Evolutionary conservation across 1,284 basidiomycete species (phyloP).

Genomic region (Irpex sp.): DNA sequence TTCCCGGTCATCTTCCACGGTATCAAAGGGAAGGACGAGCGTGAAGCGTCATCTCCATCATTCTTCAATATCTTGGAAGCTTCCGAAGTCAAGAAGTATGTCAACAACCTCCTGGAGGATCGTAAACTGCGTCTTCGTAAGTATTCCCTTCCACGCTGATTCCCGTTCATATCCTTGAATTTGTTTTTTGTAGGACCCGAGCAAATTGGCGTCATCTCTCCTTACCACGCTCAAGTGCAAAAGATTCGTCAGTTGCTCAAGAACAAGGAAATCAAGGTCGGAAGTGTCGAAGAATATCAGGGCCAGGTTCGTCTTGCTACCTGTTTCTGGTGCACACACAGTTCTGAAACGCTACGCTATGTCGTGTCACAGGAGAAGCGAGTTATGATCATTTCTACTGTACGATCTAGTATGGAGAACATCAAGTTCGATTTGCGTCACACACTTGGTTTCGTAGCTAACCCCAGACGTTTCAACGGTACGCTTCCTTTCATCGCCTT

Average conservation of each 20-base stretch:
- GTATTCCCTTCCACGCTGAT: conserved; percentile 17
- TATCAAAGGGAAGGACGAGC: conserved; percentile 54
- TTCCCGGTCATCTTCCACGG: conserved; percentile 63
- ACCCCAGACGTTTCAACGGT: conserved; percentile 64
- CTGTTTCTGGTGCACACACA: not conserved
- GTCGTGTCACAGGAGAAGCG: conserved; percentile 46
- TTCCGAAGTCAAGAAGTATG: conserved; percentile 50
- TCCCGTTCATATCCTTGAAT: not conserved
- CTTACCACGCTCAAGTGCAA: conserved; percentile 56
- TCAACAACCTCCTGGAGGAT: conserved; percentile 27
- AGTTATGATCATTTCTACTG: conserved; percentile 65
- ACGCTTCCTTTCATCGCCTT: conserved; percentile 13
- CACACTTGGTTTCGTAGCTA: conserved; percentile 62
- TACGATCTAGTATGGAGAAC: conserved; percentile 54
- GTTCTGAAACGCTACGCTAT: not conserved
- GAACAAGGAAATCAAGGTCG: conserved; percentile 46
- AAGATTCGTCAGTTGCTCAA: conserved; percentile 39
- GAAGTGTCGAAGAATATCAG: conserved; percentile 67
- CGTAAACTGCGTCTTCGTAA: conserved; percentile 36
- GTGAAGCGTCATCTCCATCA: conserved; percentile 59
- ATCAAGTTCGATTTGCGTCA: conserved; percentile 54
- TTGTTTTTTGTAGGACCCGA: conserved; percentile 11
- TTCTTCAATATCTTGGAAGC: conserved; percentile 64
- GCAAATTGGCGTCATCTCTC: conserved; percentile 60
- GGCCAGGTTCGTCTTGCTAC: conserved; percentile 45